Conservation (phyloP, 176 grass and related monocot species). For the Oryza nivara region DNA sequence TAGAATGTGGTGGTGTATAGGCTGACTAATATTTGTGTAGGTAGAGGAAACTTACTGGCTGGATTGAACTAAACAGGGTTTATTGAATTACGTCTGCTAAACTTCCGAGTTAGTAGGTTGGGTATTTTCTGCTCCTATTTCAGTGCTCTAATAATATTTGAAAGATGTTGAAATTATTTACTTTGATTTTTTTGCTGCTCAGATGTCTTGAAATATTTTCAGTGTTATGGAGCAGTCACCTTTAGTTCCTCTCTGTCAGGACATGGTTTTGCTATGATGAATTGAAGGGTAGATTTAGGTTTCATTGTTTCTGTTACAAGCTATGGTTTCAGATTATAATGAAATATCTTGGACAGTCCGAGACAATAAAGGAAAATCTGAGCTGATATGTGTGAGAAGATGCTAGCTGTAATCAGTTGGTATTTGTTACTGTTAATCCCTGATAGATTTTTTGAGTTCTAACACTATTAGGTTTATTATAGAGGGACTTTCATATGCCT, state of each 20-base stretch:
- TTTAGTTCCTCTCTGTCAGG: conserved; percentile 8
- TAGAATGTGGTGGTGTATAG: conserved; percentile 12
- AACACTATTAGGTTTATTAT: neutral
- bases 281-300: conserved; percentile 22
- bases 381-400: neutral
- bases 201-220: conserved; percentile 28
- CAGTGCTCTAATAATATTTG: conserved; percentile 12
- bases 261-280: conserved; percentile 13
- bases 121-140: neutral
- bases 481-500: neutral
- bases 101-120: neutral
- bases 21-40: conserved; percentile 9
- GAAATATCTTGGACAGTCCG: conserved; percentile 13
- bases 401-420: neutral
- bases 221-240: conserved; percentile 12
- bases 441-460: conserved; percentile 9
- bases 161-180: conserved; percentile 7
- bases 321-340: conserved; percentile 22
- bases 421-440: neutral
- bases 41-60: neutral
- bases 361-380: neutral
- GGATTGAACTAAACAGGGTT: neutral
- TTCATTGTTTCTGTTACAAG: conserved; percentile 6
- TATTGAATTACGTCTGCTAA: neutral
- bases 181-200: conserved; percentile 25